These are phyloP conservation scores for Aspergillus felis DNA, from an alignment of 2,329 filamentous ascomycete genomes.

Conservation along the genomic window DNA sequence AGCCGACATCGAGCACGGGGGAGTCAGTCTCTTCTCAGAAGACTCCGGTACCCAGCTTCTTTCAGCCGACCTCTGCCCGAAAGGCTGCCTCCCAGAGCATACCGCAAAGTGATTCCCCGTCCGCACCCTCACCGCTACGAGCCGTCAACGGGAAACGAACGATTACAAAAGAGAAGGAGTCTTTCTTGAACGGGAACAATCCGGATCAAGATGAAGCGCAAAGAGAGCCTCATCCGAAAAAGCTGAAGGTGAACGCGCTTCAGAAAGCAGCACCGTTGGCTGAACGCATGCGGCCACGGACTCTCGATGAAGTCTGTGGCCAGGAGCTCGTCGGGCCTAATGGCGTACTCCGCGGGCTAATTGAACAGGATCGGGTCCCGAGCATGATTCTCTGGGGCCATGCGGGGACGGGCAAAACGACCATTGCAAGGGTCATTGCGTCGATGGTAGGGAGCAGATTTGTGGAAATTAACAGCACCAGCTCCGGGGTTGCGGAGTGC, in stretches of 20 bases:
- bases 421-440: slow-evolving; percentile 88
- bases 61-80: slow-evolving; percentile 48
- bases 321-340: slow-evolving; percentile 83
- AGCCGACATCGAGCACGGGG: slow-evolving; percentile 44
- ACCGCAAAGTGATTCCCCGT: slow-evolving; percentile 19
- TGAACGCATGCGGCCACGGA: slow-evolving; percentile 85
- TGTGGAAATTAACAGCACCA: slow-evolving; percentile 93
- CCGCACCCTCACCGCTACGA: slow-evolving; percentile 23
- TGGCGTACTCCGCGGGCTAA: slow-evolving; percentile 81
- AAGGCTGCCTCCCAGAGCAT: slow-evolving; percentile 34
- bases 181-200: slow-evolving; percentile 21
- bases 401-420: slow-evolving; percentile 49
- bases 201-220: slow-evolving; percentile 15
- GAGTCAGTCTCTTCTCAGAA: slow-evolving; percentile 33
- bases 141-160: slow-evolving; percentile 31
- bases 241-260: slow-evolving; percentile 60
- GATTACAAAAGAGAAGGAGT: slow-evolving; percentile 22
- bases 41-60: slow-evolving; percentile 50
- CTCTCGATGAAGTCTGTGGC: slow-evolving; percentile 80
- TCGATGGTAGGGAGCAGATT: slow-evolving; percentile 78
- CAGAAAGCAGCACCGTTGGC: slow-evolving; percentile 77
- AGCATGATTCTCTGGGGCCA: slow-evolving; percentile 85
- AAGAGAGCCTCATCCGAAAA: slow-evolving; percentile 54
- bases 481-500: slow-evolving; percentile 79
- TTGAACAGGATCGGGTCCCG: slow-evolving; percentile 79